These are phyloP conservation scores for Gossypium australe DNA, from an alignment of 345 rosid genomes.

Conservation along the genomic window DNA sequence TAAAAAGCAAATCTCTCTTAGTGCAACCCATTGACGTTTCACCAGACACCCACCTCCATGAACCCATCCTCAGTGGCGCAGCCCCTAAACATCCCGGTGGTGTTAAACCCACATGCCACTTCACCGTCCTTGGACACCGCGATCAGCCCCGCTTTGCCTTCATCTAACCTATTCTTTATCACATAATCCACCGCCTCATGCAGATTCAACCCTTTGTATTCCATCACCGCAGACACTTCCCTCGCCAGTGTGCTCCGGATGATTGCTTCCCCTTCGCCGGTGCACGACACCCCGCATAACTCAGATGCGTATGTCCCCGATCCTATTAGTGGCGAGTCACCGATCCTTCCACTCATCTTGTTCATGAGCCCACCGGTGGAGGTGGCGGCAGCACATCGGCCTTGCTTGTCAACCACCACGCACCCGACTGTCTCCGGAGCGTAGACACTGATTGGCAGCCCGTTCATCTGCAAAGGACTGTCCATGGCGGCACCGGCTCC, in stretches of 20 bases:
- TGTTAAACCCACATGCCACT: conserved; percentile 77
- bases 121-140: conserved; percentile 84
- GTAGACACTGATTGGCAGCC: conserved; percentile 84
- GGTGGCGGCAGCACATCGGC: conserved; percentile 88
- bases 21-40: background rate
- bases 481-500: conserved; percentile 53
- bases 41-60: conserved; percentile 82
- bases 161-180: conserved; percentile 65
- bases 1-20: background rate
- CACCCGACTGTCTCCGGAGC: conserved; percentile 97
- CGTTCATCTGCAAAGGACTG: conserved; percentile 64
- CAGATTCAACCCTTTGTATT: conserved; percentile 75
- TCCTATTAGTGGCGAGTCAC: conserved; percentile 93
- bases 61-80: conserved; percentile 89
- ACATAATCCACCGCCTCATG: conserved; percentile 80
- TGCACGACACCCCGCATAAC: conserved; percentile 82
- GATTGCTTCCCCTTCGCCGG: conserved; percentile 97
- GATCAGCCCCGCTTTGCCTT: conserved; percentile 78
- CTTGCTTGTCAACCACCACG: conserved; percentile 78
- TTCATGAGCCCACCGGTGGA: conserved; percentile 96
- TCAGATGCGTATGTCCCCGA: conserved; percentile 84
- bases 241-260: conserved; percentile 81
- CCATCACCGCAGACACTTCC: conserved; percentile 95
- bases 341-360: conserved; percentile 80
- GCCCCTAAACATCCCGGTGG: conserved; percentile 87